phyloP scores from a whole-genome alignment of 208 protist species.

The Tritrichomonas foetus region DNA sequence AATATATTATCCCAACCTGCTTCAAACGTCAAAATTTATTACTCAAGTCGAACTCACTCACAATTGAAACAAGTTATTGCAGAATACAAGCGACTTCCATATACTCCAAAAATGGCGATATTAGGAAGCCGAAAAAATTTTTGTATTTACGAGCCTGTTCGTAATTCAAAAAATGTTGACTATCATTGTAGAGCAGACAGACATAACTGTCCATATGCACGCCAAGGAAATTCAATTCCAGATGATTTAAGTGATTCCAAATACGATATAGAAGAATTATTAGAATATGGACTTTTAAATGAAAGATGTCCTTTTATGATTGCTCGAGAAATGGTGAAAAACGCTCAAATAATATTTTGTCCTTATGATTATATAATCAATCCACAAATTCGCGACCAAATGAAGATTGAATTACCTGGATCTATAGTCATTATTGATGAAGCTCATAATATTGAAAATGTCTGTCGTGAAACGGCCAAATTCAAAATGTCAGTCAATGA shows the following conservation, averaged over 20 bases:
- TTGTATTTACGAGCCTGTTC: not conserved
- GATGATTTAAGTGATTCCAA: not conserved
- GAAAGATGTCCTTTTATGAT: not conserved
- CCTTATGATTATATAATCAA: conserved; percentile 28
- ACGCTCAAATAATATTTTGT: not conserved
- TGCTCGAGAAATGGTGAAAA: not conserved
- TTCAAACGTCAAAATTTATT: not conserved
- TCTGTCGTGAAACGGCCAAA: not conserved
- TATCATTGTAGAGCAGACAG: not conserved
- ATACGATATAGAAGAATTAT: conserved; percentile 28
- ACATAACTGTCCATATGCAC: not conserved
- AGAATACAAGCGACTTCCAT: not conserved
- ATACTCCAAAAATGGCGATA: not conserved
- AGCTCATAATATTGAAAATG: conserved; percentile 43
- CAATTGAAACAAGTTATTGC: conserved; percentile 37
- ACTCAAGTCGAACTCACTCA: conserved; percentile 6
- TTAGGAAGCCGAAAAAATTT: not conserved
- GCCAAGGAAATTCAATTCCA: not conserved
- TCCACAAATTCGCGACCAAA: no score
- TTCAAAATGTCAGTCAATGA: not conserved
- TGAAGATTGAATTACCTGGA: not conserved
- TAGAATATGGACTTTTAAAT: not conserved
- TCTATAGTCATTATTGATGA: conserved; percentile 28
- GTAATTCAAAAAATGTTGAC: not conserved
- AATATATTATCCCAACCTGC: no score